Base-by-base conservation (phyloP, 2,329 filamentous ascomycete genomes). In the Chaetoscypha palmicola region DNA sequence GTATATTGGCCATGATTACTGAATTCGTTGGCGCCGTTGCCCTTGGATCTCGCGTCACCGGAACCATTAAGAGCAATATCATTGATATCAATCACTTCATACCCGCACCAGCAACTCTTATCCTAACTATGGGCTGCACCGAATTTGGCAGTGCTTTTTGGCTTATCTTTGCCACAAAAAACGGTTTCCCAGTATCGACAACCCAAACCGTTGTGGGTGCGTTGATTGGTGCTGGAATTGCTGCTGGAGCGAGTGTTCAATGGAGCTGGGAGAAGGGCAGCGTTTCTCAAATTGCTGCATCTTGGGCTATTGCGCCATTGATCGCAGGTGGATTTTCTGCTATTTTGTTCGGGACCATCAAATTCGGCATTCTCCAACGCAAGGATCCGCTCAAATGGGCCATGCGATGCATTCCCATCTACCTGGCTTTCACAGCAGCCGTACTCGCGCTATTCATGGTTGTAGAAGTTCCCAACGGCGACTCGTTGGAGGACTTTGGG, bases 51-150 rank as follows among this genome's bases (percentile, higher is more conserved):
- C 74, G 81, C 58, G 86, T 81, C 2, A 83, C 83, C 47, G 77
- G 80, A 31, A 89, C 84, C 31, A 88, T 89, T 72, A 87, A 87
- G 74, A 86, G 86, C 68, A 79, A 80, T 32, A 85, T 85, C 60
- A 83, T 85, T 49, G 78, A 79, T 41, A 69, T 64, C 60, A 47
- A 59, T 0, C 72, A 78, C 46, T 85, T 85, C 66, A 54, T 66
- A 1, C 69, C 65, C 46, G 74, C 84, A 55, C 74, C 81, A 26
- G 76, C 75, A 28, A 79, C 84, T 16, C 80, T 83, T 66, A 74
- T 85, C 64, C 71, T 85, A 38, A 81, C 80, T 43, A 81, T 83
- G 58, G 74, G 77, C 23, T 81, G 76, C 49, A 77, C 79, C 19
- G 69, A 78, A 1, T 79, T 78, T 12, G 81, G 71, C 54, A 79